phyloP scores from a whole-genome alignment of 2,329 filamentous ascomycete species.

The Curvularia sp. region DNA sequence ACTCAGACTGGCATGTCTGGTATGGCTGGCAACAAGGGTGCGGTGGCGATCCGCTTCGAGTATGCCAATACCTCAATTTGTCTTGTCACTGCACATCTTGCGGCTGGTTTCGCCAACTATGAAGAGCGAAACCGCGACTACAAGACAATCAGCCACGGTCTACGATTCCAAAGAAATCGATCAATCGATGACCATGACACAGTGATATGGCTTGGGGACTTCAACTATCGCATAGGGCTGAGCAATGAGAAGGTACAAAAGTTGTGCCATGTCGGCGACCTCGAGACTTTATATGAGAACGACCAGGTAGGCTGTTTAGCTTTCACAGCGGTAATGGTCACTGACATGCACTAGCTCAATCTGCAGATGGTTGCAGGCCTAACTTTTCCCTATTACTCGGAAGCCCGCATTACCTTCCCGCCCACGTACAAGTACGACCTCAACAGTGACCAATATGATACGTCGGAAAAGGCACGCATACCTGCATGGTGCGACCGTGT shows the following conservation, averaged over 20 bases:
- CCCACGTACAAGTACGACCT: conserved; percentile 97
- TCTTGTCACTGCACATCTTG: conserved; percentile 95
- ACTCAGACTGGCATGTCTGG: conserved; percentile 83
- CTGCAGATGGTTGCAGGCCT: conserved; percentile 94
- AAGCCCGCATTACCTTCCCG: conserved; percentile 84
- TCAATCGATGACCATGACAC: conserved; percentile 91
- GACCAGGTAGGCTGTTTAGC: conserved; percentile 69
- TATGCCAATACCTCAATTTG: conserved; percentile 92
- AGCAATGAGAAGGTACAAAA: conserved; percentile 77
- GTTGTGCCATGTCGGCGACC: conserved; percentile 73
- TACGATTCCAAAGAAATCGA: conserved; percentile 89
- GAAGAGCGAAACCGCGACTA: conserved; percentile 96
- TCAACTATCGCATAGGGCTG: conserved; percentile 96
- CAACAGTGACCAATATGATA: conserved; percentile 87
- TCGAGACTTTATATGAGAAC: conserved; percentile 85
- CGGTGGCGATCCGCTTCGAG: conserved; percentile 94
- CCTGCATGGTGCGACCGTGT: conserved; percentile 98
- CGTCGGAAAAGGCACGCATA: conserved; percentile 92
- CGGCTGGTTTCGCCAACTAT: conserved; percentile 95
- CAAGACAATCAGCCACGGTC: conserved; percentile 81
- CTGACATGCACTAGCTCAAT: conserved; percentile 69
- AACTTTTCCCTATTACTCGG: conserved; percentile 90
- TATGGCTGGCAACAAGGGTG: conserved; percentile 97
- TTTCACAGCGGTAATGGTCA: neutral
- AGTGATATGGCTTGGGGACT: conserved; percentile 92